Conservation (phyloP, 768 basidiomycete genomes). For the Agrocybe praecox region DNA sequence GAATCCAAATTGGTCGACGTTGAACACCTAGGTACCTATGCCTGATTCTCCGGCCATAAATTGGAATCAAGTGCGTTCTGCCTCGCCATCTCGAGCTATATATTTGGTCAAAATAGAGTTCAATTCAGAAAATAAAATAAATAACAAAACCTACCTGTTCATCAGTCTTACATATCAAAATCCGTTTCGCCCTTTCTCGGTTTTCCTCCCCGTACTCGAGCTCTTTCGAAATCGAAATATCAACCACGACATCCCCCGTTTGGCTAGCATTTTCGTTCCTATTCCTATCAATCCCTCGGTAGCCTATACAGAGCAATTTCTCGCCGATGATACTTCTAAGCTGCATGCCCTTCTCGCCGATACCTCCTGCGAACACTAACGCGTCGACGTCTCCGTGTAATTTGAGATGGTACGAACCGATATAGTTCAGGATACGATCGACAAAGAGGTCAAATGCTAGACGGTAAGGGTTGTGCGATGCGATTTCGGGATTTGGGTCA, state of each 20-base stretch:
- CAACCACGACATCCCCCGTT: slow-evolving; percentile 43
- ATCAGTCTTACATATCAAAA: slow-evolving; percentile 69
- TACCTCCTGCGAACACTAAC: slow-evolving; percentile 85
- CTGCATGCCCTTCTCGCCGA: slow-evolving; percentile 74
- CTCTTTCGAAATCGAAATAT: slow-evolving; percentile 37
- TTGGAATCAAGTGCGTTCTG: slow-evolving; percentile 32
- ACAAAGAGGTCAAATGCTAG: slow-evolving; percentile 81
- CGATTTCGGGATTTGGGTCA: slow-evolving; percentile 18
- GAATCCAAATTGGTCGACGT: too few species aligned
- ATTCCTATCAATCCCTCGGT: slow-evolving; percentile 44
- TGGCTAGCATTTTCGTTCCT: slow-evolving; percentile 46
- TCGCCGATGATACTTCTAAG: slow-evolving; percentile 61
- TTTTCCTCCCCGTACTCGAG: slow-evolving; percentile 19
- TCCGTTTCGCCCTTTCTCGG: slow-evolving; percentile 20
- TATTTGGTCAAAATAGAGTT: not conserved
- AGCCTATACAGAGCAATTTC: slow-evolving; percentile 63
- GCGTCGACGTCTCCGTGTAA: slow-evolving; percentile 72
- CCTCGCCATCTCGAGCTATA: slow-evolving; percentile 43
- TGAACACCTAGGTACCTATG: too few species aligned
- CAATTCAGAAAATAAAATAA: not conserved
- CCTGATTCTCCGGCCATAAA: slow-evolving; percentile 20
- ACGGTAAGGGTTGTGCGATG: slow-evolving; percentile 39
- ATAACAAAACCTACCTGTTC: slow-evolving; percentile 53
- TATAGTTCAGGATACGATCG: slow-evolving; percentile 72
- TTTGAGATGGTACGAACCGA: slow-evolving; percentile 78